A percentile compares a stretch with the other conserved stretches of the same genome.
Evolutionary conservation across 2,329 filamentous ascomycete species (phyloP).

Genomic region (Cytospora piceicola): DNA sequence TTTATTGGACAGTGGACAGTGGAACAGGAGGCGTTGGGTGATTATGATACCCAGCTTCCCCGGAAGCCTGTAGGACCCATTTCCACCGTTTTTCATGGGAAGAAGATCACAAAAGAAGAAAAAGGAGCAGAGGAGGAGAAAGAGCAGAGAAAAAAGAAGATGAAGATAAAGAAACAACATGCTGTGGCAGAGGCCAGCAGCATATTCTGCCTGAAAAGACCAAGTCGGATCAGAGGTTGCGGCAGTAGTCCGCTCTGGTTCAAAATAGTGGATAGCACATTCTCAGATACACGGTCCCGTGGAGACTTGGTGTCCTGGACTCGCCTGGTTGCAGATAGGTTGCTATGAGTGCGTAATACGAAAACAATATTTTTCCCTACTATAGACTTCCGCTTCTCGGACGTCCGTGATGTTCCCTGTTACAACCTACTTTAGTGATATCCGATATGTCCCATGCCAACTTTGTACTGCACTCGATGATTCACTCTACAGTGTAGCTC

Average conservation of each 20-base stretch:
- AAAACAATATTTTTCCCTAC: slow-evolving; percentile 9
- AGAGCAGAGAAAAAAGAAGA: slow-evolving; percentile 8
- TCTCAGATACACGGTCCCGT: slow-evolving; percentile 3
- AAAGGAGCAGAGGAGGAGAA: slow-evolving; percentile 1
- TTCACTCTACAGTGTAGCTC: neutral
- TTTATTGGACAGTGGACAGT: slow-evolving; percentile 3
- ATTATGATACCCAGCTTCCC: slow-evolving; percentile 29
- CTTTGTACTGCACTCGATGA: neutral
- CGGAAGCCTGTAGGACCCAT: slow-evolving; percentile 20
- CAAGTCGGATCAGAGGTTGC: neutral
- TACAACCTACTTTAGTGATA: neutral
- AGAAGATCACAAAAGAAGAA: neutral
- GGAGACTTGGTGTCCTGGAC: slow-evolving; percentile 19
- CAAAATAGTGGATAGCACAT: slow-evolving; percentile 11
- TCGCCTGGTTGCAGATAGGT: slow-evolving; percentile 16
- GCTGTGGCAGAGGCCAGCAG: neutral
- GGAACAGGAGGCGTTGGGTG: slow-evolving; percentile 26
- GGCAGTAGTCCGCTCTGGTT: slow-evolving; percentile 3
- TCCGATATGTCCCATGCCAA: neutral
- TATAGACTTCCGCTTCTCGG: neutral
- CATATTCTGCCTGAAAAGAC: neutral
- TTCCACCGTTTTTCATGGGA: slow-evolving; percentile 4
- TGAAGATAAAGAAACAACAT: neutral
- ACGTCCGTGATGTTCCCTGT: neutral
- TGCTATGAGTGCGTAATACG: slow-evolving; percentile 18